Conservation (phyloP, 192 early-diverging fungal species). For the Coemansia sp. region DNA sequence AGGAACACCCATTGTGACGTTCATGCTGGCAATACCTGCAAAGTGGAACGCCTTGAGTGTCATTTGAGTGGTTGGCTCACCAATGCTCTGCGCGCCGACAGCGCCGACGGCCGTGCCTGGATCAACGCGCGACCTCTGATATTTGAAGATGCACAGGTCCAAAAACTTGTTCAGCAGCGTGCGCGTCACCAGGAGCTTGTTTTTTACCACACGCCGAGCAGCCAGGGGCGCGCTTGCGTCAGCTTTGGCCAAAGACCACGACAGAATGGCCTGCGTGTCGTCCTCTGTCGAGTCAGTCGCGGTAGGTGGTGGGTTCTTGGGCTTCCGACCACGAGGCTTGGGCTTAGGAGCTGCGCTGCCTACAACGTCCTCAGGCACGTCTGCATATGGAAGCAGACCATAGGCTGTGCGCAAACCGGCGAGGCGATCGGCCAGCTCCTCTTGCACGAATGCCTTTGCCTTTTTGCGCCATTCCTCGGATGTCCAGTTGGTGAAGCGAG, state of each 20-base stretch:
- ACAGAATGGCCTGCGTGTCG: conserved; percentile 9
- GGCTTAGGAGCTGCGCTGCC: neutral
- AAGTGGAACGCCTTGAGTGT: conserved; percentile 99
- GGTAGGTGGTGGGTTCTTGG: conserved; percentile 26
- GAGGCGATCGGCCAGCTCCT: conserved; percentile 56
- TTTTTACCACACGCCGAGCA: conserved; percentile 56
- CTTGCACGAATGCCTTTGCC: conserved; percentile 56
- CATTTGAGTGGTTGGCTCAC: conserved; percentile 99
- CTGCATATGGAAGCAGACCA: conserved; percentile 21
- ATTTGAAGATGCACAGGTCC: conserved; percentile 74
- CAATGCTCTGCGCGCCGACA: conserved; percentile 93
- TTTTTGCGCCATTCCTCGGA: conserved; percentile 58
- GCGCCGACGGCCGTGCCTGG: conserved; percentile 96
- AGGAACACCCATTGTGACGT: conserved; percentile 98
- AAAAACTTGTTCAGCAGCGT: conserved; percentile 71
- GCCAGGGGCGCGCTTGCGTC: conserved; percentile 23
- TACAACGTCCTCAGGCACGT: conserved; percentile 12
- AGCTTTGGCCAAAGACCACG: conserved; percentile 24
- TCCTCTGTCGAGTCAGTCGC: neutral
- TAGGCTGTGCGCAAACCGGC: conserved; percentile 50
- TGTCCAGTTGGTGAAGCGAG: conserved; percentile 35
- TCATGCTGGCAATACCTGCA: conserved; percentile 98
- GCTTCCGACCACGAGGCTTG: conserved; percentile 26
- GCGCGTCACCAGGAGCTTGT: conserved; percentile 68
- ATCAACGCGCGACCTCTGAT: conserved; percentile 85